Evolutionary conservation across 306 rosid species (phyloP), one percentile per base, ranked within the genome.

Genomic region (Begonia masoniana): DNA sequence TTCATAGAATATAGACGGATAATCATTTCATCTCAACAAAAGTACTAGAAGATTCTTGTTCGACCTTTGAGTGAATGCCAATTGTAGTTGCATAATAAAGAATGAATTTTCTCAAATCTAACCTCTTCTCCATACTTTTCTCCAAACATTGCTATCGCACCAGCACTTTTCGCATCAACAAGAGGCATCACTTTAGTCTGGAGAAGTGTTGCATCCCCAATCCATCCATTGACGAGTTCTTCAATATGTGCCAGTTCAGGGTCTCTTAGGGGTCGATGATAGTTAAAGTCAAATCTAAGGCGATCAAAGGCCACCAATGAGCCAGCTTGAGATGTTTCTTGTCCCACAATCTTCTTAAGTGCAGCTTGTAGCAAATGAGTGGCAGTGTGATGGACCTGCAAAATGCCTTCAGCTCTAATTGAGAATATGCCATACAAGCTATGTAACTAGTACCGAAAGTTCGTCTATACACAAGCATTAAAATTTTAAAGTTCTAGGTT

Each of bases 281-380:
- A 83, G 71, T 83, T 91, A 85, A 91, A 91, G 75, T 91, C 97
- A 69, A 91, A 91, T 61, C 97, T 81, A 57, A 91, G 79, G 55
- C 97, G 88, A 54, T 91, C 96, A 77, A 91, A 91, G 47, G 91
- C 84, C 54, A 85, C 97, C 74, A 85, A 67, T 35, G 96, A 91
- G 77, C 97, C 97, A 68, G 97, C 97, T 83, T 85, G 97, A 55
- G 94, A 85, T 53, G 92, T 91, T 68, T 91, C 97, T 59, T 76
- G 92, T 54, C 94, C 96, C 23, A 91, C 70, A 68, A 83, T 78
- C 47, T 57, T 73, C 64, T 81, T 83, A 50, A 91, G 94, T 15
- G 97, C 97, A 65, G 97, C 70, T 75, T 91, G 97, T 68, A 91
- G 77, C 70, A 91, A 77, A 81, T 91, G 96, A 55, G 97, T 91